Base-by-base conservation (phyloP, 2,329 filamentous ascomycete species). In the Beauveria scarabaeidicola region DNA sequence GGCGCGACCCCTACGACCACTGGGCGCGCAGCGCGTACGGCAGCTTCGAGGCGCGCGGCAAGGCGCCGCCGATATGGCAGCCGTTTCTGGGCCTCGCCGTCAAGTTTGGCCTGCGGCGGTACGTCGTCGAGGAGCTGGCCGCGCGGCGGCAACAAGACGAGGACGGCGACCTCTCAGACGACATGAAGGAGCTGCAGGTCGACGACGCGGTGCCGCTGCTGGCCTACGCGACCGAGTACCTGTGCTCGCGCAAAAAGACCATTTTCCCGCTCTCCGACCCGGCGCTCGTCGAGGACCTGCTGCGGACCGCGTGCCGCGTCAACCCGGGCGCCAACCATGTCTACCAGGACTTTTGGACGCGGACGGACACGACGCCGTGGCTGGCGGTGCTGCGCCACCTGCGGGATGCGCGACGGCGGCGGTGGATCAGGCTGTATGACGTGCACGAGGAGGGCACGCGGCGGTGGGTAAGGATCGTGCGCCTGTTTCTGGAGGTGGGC, bases 1-100 rank as follows among this genome's bases (percentile, higher is more conserved):
- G 62, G 1, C 64, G 64, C 0, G 67, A 69, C 13, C 64, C 62
- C 0, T 62, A 66, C 38, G 72, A 73, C 43, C 68, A 73, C 60
- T 73, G 72, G 71, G 70, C 72, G 0, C 63, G 69, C 40, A 67
- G 58, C 47, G 66, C 67, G 0, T 72, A 73, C 51, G 69, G 70
- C 3, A 61, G 63, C 1, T 73, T 71, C 44, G 68, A 71, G 48
- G 58, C 64, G n/a, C 67, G 71, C 7, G 67, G 65, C 61, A 67
- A 70, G 53, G 67, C 67, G 6, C 61, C 69, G 19, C 63, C 68
- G 3, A 65, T 72, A 23, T 63, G 62, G 27, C 62, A 67, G 11
- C 69, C 71, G 1, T 73, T 73, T 36, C 50, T 73, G 8, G 67
- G 66, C 8, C 62, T 74, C 1, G 66, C 70, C 3, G 68, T 67